Evolutionary conservation across 257 asterid species (phyloP).

Genomic region (Forsythia suspensa): DNA sequence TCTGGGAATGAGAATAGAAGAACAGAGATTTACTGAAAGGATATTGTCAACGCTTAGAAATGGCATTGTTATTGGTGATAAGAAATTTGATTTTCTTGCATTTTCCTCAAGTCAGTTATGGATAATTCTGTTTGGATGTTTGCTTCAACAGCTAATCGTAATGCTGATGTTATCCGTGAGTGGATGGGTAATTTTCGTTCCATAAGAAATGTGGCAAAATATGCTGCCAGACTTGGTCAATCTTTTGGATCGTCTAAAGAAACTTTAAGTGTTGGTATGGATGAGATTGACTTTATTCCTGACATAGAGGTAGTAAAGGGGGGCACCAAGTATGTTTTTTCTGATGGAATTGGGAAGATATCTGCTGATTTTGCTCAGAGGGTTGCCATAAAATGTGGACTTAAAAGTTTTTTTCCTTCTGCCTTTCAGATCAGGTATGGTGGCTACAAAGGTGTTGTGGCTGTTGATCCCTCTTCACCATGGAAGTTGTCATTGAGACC

Average conservation of each 20-base stretch:
- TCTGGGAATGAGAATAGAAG: slow-evolving; percentile 31
- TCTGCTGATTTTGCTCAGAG: slow-evolving; percentile 60
- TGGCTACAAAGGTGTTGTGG: slow-evolving; percentile 93
- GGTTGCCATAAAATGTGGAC: slow-evolving; percentile 73
- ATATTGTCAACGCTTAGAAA: slow-evolving; percentile 53
- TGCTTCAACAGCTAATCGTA: slow-evolving; percentile 47
- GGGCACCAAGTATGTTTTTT: slow-evolving; percentile 47
- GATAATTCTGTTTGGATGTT: slow-evolving; percentile 95
- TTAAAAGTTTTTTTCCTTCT: slow-evolving; percentile 52
- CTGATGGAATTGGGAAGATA: slow-evolving; percentile 95
- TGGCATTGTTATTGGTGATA: slow-evolving; percentile 76
- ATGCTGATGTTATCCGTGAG: slow-evolving; percentile 57
- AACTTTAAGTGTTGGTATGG: slow-evolving; percentile 48
- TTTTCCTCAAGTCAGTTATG: slow-evolving; percentile 89
- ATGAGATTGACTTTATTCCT: slow-evolving; percentile 51
- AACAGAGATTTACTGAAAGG: slow-evolving; percentile 64
- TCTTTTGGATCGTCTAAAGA: slow-evolving; percentile 88
- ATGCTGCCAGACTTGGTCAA: slow-evolving; percentile 93
- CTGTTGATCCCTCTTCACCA: slow-evolving; percentile 57
- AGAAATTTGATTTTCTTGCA: slow-evolving; percentile 81
- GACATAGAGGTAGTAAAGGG: slow-evolving; percentile 35
- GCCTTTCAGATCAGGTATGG: slow-evolving; percentile 89
- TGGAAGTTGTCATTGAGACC: slow-evolving; percentile 59
- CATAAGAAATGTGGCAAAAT: slow-evolving; percentile 80
- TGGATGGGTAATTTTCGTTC: slow-evolving; percentile 85